Percentiles rank a stretch among this genome's conserved stretches.
Evolutionary conservation across 352 stramenopile genomes (phyloP).

Genomic region (Phytopythium vexans): DNA sequence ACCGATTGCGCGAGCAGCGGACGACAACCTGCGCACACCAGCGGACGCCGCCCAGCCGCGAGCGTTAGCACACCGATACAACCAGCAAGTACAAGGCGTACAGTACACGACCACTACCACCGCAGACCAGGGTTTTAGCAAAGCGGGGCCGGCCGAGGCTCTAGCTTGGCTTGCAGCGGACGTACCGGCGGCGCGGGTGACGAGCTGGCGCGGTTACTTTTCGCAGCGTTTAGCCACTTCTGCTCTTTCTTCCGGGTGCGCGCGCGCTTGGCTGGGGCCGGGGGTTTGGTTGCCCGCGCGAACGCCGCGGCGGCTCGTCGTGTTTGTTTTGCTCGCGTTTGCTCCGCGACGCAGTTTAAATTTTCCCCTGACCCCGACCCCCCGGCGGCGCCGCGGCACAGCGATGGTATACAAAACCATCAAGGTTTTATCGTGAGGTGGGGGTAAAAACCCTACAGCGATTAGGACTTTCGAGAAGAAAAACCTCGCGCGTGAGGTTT

Average conservation of each 20-base stretch:
- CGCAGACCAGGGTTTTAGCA: no score
- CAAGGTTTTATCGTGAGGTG: not conserved
- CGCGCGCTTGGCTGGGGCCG: constrained; percentile 16
- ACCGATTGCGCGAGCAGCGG: no score
- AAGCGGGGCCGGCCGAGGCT: no score
- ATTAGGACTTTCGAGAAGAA: not conserved
- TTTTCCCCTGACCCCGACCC: constrained; percentile 3
- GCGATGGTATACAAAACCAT: no score
- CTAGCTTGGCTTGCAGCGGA: no score
- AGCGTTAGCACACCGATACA: no score
- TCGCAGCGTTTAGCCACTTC: not conserved
- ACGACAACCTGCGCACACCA: no score
- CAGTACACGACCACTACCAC: no score
- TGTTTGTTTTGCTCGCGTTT: not conserved
- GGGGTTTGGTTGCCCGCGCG: not conserved
- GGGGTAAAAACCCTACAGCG: constrained; percentile 13
- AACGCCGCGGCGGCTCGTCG: not conserved
- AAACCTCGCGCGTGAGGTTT: constrained; percentile 13
- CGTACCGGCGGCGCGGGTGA: no score
- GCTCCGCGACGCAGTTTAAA: constrained; percentile 2
- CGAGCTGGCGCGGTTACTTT: not conserved
- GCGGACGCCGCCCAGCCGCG: no score
- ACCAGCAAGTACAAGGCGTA: no score
- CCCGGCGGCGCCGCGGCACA: not conserved
- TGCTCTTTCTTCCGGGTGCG: constrained; percentile 14